Evolutionary conservation across 177 flowering plant species (phyloP).

Genomic region (Vitis hybrid): DNA sequence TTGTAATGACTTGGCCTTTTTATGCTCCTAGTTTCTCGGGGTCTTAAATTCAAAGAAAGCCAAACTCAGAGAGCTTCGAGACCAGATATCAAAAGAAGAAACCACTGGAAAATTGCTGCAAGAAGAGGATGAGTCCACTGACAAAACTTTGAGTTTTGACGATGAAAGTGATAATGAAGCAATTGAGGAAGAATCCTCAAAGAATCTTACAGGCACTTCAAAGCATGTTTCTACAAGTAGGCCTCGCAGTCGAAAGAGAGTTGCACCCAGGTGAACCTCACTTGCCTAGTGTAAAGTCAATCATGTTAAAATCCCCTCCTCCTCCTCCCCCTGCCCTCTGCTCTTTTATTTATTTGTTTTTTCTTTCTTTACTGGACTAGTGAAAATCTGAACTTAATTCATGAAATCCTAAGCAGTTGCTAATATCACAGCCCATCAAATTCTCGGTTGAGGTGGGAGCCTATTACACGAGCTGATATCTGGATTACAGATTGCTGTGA

Average conservation of each 20-base stretch:
- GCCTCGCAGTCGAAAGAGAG: slow-evolving; percentile 49
- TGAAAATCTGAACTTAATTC: no score
- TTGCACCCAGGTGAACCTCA: slow-evolving; percentile 15
- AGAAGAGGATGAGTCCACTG: slow-evolving; percentile 59
- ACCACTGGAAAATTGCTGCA: slow-evolving; percentile 28
- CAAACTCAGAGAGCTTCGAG: slow-evolving; percentile 81
- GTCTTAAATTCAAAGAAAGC: slow-evolving; percentile 87
- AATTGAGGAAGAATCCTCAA: slow-evolving; percentile 32
- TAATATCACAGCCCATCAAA: no score
- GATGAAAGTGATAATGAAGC: slow-evolving; percentile 43
- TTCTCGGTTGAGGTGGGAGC: no score
- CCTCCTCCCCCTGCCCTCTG: no score
- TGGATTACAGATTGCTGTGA: no score
- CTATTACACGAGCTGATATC: no score
- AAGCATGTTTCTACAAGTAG: slow-evolving; percentile 29
- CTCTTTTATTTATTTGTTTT: no score
- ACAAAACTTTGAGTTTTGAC: slow-evolving; percentile 60
- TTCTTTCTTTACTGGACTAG: no score
- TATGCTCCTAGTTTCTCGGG: slow-evolving; percentile 58
- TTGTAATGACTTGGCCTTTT: slow-evolving; percentile 7
- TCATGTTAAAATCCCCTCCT: no score
- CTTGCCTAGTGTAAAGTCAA: no score
- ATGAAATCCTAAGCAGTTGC: no score
- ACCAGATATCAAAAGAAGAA: slow-evolving; percentile 40
- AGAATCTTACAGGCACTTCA: slow-evolving; percentile 38